A percentile compares a stretch with the other conserved stretches of the same genome.
phyloP scores from a whole-genome alignment of 148 eudicot genomes.

The Bassia scoparia region DNA sequence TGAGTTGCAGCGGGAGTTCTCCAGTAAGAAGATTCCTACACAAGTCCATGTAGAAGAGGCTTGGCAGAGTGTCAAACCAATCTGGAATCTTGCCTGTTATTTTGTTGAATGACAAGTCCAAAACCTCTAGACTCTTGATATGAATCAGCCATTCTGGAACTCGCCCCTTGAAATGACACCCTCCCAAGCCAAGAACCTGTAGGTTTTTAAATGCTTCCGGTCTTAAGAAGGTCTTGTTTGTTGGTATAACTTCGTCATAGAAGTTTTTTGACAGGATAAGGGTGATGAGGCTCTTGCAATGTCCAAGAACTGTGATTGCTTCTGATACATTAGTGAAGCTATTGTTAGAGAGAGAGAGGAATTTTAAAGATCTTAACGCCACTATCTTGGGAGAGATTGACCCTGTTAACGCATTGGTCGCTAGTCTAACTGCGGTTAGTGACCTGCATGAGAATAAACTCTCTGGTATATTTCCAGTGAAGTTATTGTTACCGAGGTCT shows the following conservation, averaged over 20 bases:
- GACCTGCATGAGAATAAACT: conserved; percentile 64
- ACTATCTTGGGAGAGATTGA: conserved; percentile 44
- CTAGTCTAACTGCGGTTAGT: conserved; percentile 60
- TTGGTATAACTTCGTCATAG: conserved; percentile 50
- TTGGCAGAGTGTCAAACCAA: conserved; percentile 50
- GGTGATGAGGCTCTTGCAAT: conserved; percentile 58
- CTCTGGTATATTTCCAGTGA: conserved; percentile 60
- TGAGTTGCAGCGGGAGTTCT: conserved; percentile 45
- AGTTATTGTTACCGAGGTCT: conserved; percentile 70
- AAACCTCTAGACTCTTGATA: conserved; percentile 47
- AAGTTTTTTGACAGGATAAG: conserved; percentile 57
- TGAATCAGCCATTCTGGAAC: conserved; percentile 61
- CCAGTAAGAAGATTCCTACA: conserved; percentile 53
- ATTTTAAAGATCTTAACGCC: conserved; percentile 48
- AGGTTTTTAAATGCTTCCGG: conserved; percentile 44
- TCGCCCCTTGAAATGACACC: conserved; percentile 51
- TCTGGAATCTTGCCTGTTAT: conserved; percentile 63
- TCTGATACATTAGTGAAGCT: conserved; percentile 54
- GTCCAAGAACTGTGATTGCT: conserved; percentile 46
- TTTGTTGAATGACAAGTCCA: conserved; percentile 59
- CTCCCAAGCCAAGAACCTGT: conserved; percentile 63
- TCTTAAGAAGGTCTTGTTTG: conserved; percentile 26
- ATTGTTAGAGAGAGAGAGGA: conserved; percentile 75
- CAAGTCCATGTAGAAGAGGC: conserved; percentile 75
- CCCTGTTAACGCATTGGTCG: conserved; percentile 51